Percentiles rank a stretch among this genome's conserved stretches.
Conservation (phyloP, 805 yeast genomes). For the Metschnikowia baotianmanensis region DNA sequence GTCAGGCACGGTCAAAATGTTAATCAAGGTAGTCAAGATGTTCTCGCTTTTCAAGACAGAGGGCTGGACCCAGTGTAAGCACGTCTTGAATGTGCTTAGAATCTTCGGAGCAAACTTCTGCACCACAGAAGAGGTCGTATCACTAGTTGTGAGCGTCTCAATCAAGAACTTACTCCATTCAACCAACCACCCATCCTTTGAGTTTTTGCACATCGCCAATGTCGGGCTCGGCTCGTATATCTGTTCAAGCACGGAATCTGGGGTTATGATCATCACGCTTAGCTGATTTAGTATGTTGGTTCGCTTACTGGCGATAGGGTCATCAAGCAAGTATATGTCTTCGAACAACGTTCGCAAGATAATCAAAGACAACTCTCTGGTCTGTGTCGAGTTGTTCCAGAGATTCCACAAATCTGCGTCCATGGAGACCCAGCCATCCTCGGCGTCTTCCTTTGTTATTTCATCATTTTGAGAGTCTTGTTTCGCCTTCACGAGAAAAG, state of each 20-base stretch:
- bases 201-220: constrained; percentile 61
- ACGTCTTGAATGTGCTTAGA: constrained; percentile 80
- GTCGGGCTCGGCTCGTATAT: constrained; percentile 67
- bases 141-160: constrained; percentile 32
- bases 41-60: constrained; percentile 65
- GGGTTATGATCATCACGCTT: constrained; percentile 79
- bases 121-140: constrained; percentile 24
- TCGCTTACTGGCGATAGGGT: constrained; percentile 82
- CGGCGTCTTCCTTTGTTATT: constrained; percentile 40
- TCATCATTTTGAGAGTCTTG: constrained; percentile 28
- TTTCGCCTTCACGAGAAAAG: constrained; percentile 45
- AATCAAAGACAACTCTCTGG: constrained; percentile 74
- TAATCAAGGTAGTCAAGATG: constrained; percentile 60
- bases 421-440: constrained; percentile 84
- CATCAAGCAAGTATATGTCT: constrained; percentile 89
- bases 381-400: constrained; percentile 64
- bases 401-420: constrained; percentile 70
- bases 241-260: constrained; percentile 58
- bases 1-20: constrained; percentile 55
- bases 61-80: constrained; percentile 89
- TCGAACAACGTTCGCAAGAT: constrained; percentile 87
- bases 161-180: constrained; percentile 55
- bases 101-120: constrained; percentile 59
- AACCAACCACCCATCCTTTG: constrained; percentile 81
- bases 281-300: constrained; percentile 74